Evolutionary conservation across 352 stramenopile genomes (phyloP).

Genomic region (Phytophthora ohioensis): DNA sequence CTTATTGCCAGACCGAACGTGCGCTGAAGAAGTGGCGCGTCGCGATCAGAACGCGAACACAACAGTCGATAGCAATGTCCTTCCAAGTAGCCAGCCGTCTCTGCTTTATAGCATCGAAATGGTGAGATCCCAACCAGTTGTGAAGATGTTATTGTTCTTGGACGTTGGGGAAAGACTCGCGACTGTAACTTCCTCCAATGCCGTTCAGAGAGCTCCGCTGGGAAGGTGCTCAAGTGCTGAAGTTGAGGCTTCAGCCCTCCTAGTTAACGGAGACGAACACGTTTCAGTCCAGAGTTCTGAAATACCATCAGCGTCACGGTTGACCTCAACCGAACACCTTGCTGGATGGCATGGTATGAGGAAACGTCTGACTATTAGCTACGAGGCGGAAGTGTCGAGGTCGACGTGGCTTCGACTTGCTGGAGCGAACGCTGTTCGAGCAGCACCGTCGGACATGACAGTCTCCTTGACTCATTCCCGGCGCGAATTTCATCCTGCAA

Average conservation of each 20-base stretch:
- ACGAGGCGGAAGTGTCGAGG: neutral
- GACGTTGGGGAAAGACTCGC: slow-evolving; percentile 17
- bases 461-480: no score
- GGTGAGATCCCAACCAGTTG: neutral
- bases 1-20: slow-evolving; percentile 34
- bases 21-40: slow-evolving; percentile 14
- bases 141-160: neutral
- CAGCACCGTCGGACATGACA: neutral
- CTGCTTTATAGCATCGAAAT: neutral
- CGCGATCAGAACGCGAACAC: slow-evolving; percentile 26
- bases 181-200: slow-evolving; percentile 12
- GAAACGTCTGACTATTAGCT: neutral
- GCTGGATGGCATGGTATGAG: neutral
- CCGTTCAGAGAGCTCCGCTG: slow-evolving; percentile 14
- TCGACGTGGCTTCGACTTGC: neutral
- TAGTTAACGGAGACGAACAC: slow-evolving; percentile 11
- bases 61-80: slow-evolving; percentile 14
- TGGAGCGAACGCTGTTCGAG: neutral
- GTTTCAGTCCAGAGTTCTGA: slow-evolving; percentile 14
- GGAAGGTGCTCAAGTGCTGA: neutral
- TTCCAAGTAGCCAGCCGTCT: no score
- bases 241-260: no score
- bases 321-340: slow-evolving; percentile 3
- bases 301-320: slow-evolving; percentile 14
- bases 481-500: neutral